Evolutionary conservation across 306 rosid species (phyloP).

Genomic region (Corylus avellana): DNA sequence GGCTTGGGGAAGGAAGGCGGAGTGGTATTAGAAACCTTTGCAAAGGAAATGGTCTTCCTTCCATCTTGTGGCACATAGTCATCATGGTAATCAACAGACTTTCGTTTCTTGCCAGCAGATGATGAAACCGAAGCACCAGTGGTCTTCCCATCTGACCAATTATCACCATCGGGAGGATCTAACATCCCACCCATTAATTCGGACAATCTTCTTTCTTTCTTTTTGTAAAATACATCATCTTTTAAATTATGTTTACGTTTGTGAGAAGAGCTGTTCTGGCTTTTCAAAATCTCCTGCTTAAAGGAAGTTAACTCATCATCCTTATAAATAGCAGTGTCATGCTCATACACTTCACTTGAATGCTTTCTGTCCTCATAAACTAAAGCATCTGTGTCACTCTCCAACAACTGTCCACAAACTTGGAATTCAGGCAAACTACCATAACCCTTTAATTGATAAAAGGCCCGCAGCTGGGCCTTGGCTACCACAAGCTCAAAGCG

Average conservation of each 20-base stretch:
- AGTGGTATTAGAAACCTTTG: constrained; percentile 51
- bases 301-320: constrained; percentile 44
- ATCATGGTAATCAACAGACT: constrained; percentile 46
- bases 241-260: constrained; percentile 76
- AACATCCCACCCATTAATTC: constrained; percentile 62
- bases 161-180: constrained; percentile 49
- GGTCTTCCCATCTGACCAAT: constrained; percentile 49
- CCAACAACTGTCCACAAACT: constrained; percentile 57
- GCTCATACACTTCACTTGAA: constrained; percentile 37
- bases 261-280: constrained; percentile 43
- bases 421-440: constrained; percentile 73
- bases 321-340: constrained; percentile 32
- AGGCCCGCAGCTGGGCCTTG: constrained; percentile 82
- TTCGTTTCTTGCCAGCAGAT: constrained; percentile 55
- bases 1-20: constrained; percentile 39
- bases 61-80: constrained; percentile 57
- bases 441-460: constrained; percentile 71
- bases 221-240: constrained; percentile 49
- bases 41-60: constrained; percentile 55
- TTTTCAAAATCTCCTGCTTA: constrained; percentile 40
- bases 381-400: constrained; percentile 42
- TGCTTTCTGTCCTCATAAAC: constrained; percentile 32
- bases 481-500: constrained; percentile 73
- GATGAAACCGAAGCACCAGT: constrained; percentile 35
- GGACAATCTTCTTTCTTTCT: constrained; percentile 75